phyloP scores from a whole-genome alignment of 331 rosid genomes.

The Quercus phellos region DNA sequence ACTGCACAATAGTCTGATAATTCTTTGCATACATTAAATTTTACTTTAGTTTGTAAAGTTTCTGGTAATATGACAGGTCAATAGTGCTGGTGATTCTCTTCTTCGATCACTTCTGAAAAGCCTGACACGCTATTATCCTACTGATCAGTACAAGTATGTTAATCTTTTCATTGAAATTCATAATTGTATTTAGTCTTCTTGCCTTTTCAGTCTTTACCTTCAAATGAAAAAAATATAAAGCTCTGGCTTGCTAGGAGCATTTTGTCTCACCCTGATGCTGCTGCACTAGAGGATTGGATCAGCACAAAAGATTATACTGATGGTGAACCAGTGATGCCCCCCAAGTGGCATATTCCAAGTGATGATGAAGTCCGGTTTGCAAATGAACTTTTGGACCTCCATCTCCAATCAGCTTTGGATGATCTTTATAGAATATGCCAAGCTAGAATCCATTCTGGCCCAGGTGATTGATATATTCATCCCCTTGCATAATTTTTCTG shows the following conservation, averaged over 20 bases:
- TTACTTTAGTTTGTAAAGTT: constrained; percentile 15
- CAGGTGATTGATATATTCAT: constrained; percentile 46
- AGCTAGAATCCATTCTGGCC: constrained; percentile 60
- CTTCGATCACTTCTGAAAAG: constrained; percentile 89
- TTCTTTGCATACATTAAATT: constrained; percentile 17
- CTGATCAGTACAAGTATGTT: constrained; percentile 78
- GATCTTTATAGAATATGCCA: constrained; percentile 73
- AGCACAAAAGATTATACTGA: constrained; percentile 63
- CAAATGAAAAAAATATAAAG: neutral
- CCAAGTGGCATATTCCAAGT: constrained; percentile 94
- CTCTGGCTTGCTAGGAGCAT: constrained; percentile 51
- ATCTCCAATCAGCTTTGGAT: constrained; percentile 85
- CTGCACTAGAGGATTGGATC: constrained; percentile 91
- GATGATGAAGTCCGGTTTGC: constrained; percentile 79
- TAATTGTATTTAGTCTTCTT: neutral
- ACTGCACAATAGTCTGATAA: constrained; percentile 8
- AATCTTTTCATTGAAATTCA: neutral
- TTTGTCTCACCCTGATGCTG: constrained; percentile 63
- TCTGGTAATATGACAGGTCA: constrained; percentile 54
- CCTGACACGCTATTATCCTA: constrained; percentile 85
- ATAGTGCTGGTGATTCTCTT: constrained; percentile 94
- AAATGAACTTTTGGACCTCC: constrained; percentile 86
- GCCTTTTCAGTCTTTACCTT: constrained; percentile 1
- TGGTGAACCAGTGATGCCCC: constrained; percentile 41
- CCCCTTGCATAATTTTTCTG: constrained; percentile 10